phyloP scores from a whole-genome alignment of 139 green algal species.

The Picochlorum sp. region DNA sequence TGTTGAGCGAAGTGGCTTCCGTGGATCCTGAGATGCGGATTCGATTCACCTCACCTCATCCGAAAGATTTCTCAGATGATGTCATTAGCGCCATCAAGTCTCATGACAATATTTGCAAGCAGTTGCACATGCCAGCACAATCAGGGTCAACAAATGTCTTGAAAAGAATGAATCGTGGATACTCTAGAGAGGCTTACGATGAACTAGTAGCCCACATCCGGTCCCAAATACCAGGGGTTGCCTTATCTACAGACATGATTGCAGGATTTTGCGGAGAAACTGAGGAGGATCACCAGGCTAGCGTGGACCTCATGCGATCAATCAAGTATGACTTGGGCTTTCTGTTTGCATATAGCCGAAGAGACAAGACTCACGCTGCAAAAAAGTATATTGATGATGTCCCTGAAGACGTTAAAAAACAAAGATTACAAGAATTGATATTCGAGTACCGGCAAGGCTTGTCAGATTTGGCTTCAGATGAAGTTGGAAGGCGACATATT shows the following conservation, averaged over 20 bases:
- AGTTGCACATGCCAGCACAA: conserved; percentile 88
- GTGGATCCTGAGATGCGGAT: conserved; percentile 78
- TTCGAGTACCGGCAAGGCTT: conserved; percentile 38
- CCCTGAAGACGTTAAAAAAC: conserved; percentile 46
- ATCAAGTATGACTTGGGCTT: conserved; percentile 72
- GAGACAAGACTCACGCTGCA: conserved; percentile 72
- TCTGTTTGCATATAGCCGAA: conserved; percentile 77
- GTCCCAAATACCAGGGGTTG: conserved; percentile 46
- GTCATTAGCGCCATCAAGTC: conserved; percentile 56
- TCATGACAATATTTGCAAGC: conserved; percentile 71
- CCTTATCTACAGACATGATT: conserved; percentile 49
- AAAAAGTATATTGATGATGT: conserved; percentile 64
- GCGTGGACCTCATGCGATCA: conserved; percentile 57
- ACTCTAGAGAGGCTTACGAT: conserved; percentile 78
- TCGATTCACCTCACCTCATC: conserved; percentile 86
- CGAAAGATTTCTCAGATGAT: conserved; percentile 76
- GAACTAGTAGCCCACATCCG: conserved; percentile 55
- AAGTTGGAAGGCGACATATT: conserved; percentile 49
- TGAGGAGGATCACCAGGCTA: conserved; percentile 72
- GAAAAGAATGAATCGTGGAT: conserved; percentile 69
- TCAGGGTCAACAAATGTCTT: conserved; percentile 63
- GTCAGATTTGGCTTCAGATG: conserved; percentile 10
- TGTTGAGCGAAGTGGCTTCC: conserved; percentile 59
- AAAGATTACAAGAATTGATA: conserved; percentile 58
- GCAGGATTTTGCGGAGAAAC: conserved; percentile 83